A percentile compares a stretch with the other conserved stretches of the same genome.
These are phyloP conservation scores for Amoeboradix gromovi DNA, from an alignment of 371 early-diverging fungal species.

Conservation along the genomic window DNA sequence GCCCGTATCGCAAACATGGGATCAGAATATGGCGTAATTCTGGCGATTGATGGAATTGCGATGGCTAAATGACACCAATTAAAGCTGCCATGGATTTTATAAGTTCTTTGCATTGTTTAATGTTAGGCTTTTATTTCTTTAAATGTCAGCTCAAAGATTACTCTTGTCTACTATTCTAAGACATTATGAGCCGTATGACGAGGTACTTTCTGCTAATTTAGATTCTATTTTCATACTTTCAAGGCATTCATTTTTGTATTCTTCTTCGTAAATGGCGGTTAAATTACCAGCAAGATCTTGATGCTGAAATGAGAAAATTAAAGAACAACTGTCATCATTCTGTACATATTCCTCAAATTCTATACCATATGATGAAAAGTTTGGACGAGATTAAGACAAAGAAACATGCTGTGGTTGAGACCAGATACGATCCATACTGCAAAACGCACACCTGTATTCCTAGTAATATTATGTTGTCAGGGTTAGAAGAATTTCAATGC, in stretches of 20 bases:
- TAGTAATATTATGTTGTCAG: background rate
- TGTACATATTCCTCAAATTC: background rate
- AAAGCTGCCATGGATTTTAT: too few relatives aligned
- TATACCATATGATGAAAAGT: background rate
- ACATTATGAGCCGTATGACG: background rate
- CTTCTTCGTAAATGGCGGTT: background rate
- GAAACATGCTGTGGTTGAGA: background rate
- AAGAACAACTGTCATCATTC: background rate
- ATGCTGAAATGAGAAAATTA: background rate
- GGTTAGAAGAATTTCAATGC: background rate
- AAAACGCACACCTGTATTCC: background rate
- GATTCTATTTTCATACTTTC: background rate
- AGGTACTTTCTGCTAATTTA: too few relatives aligned
- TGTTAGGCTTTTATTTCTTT: too few relatives aligned
- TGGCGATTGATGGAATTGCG: too few relatives aligned
- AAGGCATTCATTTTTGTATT: background rate
- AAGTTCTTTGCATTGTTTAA: too few relatives aligned
- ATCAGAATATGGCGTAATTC: too few relatives aligned
- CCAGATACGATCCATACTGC: too few relatives aligned
- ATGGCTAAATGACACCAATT: too few relatives aligned
- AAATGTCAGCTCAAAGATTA: background rate
- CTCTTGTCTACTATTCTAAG: background rate
- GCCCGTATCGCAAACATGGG: too few relatives aligned
- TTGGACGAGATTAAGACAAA: background rate
- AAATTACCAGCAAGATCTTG: background rate